Evolutionary conservation across 2,329 filamentous ascomycete genomes (phyloP), one percentile per base, ranked within the genome.

Genomic region (Cephalotrichum gorgonifer): DNA sequence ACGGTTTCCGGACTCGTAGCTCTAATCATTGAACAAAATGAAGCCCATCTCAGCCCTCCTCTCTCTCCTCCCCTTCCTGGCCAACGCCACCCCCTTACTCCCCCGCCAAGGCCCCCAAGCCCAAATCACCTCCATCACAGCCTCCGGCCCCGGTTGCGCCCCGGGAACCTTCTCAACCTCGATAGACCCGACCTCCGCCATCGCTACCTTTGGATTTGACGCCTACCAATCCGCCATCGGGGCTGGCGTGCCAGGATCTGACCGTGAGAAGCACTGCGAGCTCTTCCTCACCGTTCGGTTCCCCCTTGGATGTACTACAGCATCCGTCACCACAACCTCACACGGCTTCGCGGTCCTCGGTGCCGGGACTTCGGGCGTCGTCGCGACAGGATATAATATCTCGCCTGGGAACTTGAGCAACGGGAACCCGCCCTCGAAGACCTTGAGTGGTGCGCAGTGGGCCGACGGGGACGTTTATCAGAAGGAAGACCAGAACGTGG

Each of bases 211-310:
- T 15, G 44, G 43, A n/a, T 50, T 50, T 35, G 27, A 43, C 28
- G 17, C 25, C 33, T 50, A 50, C 49, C 38, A 46, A 28, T 8
- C 49, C 35, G 20, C 23, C 35, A 27, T 47, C 17, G 49, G 49
- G n/a, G 38, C 43, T 14, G 49, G 44, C 14, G 22, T 27, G 20
- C 20, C 28, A 4, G 43, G 20, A 4, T 33, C 33, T 20, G 43
- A 50, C 11, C 43, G 49, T 20, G 44, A 47, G n/a, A 43, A 43
- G 27, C 38, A 47, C 49, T 50, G 49, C 44, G 43, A 50, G 30
- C 25, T 50, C 38, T 43, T 44, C 49, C n/a, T 43, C 35, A 44
- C 35, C 12, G 22, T 50, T 1, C 25, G 22, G 12, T 50, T 42
- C 49, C 43, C 49, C 26, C 9, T 43, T 28, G 49, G 49, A n/a